Percentiles rank a stretch among this genome's conserved stretches.
Evolutionary conservation across 192 early-diverging fungal genomes (phyloP).

Genomic region (Polychytrium aggregatum): DNA sequence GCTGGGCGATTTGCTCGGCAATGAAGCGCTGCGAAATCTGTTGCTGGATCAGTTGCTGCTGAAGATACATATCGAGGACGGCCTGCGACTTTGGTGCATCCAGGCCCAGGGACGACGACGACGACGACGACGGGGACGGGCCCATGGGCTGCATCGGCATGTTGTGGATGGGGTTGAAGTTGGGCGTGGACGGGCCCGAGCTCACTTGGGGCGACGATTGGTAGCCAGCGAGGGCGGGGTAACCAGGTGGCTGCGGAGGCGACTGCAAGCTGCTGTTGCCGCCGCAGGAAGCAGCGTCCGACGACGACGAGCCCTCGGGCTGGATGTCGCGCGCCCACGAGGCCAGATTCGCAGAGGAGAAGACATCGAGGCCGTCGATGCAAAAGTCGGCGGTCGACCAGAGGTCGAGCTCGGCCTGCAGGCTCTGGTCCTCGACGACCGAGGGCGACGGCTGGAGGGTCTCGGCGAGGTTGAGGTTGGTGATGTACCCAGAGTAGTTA

Average conservation of each 20-base stretch:
- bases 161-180: not conserved
- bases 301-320: not conserved
- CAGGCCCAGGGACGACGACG: no score
- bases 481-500: slow-evolving; percentile 14
- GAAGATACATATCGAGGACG: no score
- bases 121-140: no score
- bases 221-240: not conserved
- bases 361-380: slow-evolving; percentile 4
- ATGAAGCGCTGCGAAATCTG: no score
- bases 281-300: not conserved
- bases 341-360: not conserved
- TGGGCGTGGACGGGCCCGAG: not conserved
- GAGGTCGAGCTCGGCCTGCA: slow-evolving; percentile 9
- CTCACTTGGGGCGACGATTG: not conserved
- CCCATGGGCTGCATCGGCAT: no score
- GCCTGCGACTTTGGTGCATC: no score
- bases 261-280: not conserved
- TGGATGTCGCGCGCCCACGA: not conserved
- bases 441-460: slow-evolving; percentile 2
- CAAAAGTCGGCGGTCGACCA: slow-evolving; percentile 16
- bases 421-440: slow-evolving; percentile 1
- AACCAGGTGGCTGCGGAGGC: not conserved
- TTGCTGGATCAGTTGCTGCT: no score
- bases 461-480: slow-evolving; percentile 14
- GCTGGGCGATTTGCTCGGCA: no score